A percentile compares a stretch with the other conserved stretches of the same genome.
These are phyloP conservation scores for Saturnispora hagleri DNA, from an alignment of 805 yeast genomes.

Conservation along the genomic window DNA sequence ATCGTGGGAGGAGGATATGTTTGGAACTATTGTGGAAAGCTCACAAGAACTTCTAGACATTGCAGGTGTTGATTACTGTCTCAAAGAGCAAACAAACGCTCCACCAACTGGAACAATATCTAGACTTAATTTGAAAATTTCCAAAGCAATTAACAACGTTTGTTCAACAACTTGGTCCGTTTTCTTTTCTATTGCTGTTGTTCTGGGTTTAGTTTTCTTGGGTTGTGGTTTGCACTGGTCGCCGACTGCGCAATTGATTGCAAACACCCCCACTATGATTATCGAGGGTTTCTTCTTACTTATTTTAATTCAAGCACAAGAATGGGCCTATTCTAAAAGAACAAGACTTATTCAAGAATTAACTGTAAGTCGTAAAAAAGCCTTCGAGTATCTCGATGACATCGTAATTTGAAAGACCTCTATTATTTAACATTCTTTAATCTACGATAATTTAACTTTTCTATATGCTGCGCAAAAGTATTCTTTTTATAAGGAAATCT, in stretches of 20 bases:
- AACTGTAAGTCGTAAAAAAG: slow-evolving; percentile 7
- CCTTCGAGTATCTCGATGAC: slow-evolving; percentile 4
- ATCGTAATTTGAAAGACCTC: background rate
- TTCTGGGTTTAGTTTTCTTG: slow-evolving; percentile 24
- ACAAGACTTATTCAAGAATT: slow-evolving; percentile 8
- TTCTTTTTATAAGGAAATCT: too few relatives aligned
- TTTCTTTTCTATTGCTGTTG: slow-evolving; percentile 19
- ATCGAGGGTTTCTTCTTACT: slow-evolving; percentile 34
- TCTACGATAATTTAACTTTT: too few relatives aligned
- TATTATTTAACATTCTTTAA: background rate
- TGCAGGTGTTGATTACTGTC: slow-evolving; percentile 16
- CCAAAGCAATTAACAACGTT: slow-evolving; percentile 19
- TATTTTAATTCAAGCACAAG: slow-evolving; percentile 32
- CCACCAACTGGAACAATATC: slow-evolving; percentile 8
- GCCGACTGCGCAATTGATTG: slow-evolving; percentile 32
- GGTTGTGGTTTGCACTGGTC: slow-evolving; percentile 31
- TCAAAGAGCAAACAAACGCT: background rate
- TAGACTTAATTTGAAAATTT: slow-evolving; percentile 9
- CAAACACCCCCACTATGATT: slow-evolving; percentile 37
- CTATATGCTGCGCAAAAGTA: background rate
- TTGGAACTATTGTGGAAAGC: slow-evolving; percentile 23
- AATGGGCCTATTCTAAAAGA: slow-evolving; percentile 18
- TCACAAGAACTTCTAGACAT: slow-evolving; percentile 25
- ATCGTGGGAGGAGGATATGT: slow-evolving; percentile 17
- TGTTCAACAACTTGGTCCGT: slow-evolving; percentile 30